phyloP scores from a whole-genome alignment of 805 yeast species.

The Sugiyamaella americana region DNA sequence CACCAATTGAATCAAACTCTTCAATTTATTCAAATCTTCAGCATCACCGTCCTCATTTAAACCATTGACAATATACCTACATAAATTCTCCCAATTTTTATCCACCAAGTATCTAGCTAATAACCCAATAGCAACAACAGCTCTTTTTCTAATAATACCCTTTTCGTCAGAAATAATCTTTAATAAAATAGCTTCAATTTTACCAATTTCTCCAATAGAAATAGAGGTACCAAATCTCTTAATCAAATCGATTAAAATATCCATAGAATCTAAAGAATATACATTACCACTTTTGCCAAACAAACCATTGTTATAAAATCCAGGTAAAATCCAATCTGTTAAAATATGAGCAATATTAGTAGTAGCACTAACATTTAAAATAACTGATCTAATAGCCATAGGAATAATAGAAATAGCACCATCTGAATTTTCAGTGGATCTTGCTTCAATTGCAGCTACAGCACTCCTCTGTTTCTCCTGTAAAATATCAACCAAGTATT shows the following conservation, averaged over 20 bases:
- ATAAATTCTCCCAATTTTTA: conserved; percentile 22
- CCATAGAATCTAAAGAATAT: conserved; percentile 49
- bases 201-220: conserved; percentile 32
- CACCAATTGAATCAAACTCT: conserved; percentile 13
- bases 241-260: conserved; percentile 52
- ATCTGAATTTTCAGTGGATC: not conserved
- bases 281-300: conserved; percentile 8
- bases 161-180: conserved; percentile 33
- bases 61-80: conserved; percentile 15
- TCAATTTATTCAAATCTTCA: conserved; percentile 8
- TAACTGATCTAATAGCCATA: conserved; percentile 32
- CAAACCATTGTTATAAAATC: conserved; percentile 11
- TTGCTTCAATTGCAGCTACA: not conserved
- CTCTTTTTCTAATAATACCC: conserved; percentile 46
- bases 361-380: conserved; percentile 23
- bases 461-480: conserved; percentile 5
- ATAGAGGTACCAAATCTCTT: conserved; percentile 44
- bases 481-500: conserved; percentile 6
- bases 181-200: conserved; percentile 30
- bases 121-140: conserved; percentile 44
- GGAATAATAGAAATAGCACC: conserved; percentile 25
- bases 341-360: conserved; percentile 23
- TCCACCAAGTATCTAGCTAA: conserved; percentile 31
- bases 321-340: conserved; percentile 24
- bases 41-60: conserved; percentile 11